These are phyloP conservation scores for Ammopiptanthus mongolicus DNA, from an alignment of 306 rosid genomes.

Conservation along the genomic window DNA sequence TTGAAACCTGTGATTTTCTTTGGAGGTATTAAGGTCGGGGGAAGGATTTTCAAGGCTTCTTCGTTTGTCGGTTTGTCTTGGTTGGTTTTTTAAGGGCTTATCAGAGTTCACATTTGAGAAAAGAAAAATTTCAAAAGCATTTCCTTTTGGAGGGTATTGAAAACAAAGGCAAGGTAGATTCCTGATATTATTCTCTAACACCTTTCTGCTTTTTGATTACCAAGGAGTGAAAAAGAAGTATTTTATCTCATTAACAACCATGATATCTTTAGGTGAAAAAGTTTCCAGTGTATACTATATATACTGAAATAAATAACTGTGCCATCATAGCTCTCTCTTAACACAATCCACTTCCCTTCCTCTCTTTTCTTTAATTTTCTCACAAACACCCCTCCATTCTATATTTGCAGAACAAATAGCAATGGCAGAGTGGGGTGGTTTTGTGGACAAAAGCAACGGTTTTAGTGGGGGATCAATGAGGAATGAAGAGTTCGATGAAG, in stretches of 20 bases:
- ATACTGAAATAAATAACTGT: slow-evolving; percentile 13
- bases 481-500: slow-evolving; percentile 65
- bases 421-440: slow-evolving; percentile 59
- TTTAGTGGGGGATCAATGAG: slow-evolving; percentile 8
- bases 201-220: slow-evolving; percentile 53
- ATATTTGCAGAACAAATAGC: slow-evolving; percentile 26
- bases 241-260: slow-evolving; percentile 18
- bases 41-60: slow-evolving; percentile 28
- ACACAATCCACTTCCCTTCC: background rate
- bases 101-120: slow-evolving; percentile 39
- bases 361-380: background rate
- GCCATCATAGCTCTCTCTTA: background rate
- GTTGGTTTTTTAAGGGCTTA: slow-evolving; percentile 32
- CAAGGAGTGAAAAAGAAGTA: slow-evolving; percentile 18
- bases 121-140: background rate
- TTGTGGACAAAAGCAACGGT: slow-evolving; percentile 26
- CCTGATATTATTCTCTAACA: slow-evolving; percentile 51
- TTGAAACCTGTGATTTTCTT: slow-evolving; percentile 59
- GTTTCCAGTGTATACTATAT: slow-evolving; percentile 7
- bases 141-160: slow-evolving; percentile 39
- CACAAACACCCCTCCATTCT: background rate
- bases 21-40: slow-evolving; percentile 39
- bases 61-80: slow-evolving; percentile 30
- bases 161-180: slow-evolving; percentile 57
- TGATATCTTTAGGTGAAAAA: background rate